A percentile compares a stretch with the other conserved stretches of the same genome.
Evolutionary conservation across 345 rosid genomes (phyloP).

Genomic region (Eutrema japonicum): DNA sequence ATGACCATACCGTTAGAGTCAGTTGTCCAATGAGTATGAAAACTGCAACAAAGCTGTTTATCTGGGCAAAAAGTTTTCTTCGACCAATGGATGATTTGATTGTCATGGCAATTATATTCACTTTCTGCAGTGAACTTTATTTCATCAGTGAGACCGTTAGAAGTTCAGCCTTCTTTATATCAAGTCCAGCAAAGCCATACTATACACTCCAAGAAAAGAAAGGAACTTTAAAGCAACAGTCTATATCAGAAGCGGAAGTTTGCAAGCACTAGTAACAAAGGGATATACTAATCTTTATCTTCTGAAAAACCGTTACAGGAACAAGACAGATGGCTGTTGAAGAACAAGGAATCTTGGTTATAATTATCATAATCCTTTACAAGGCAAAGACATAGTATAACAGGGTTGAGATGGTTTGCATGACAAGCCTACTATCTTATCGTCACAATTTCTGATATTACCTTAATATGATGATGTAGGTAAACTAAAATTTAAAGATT

Average conservation of each 20-base stretch:
- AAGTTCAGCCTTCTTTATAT: constrained; percentile 6
- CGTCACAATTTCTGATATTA: neutral
- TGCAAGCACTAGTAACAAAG: neutral
- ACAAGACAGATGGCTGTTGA: constrained; percentile 7
- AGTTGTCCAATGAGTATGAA: constrained; percentile 94
- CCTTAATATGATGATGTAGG: neutral
- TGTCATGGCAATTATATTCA: constrained; percentile 77
- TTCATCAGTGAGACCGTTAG: constrained; percentile 21
- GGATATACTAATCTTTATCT: neutral
- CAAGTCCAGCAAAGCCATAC: neutral
- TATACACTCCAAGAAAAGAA: neutral
- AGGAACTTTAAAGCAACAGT: neutral
- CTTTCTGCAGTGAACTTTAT: constrained; percentile 64
- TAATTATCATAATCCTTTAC: neutral
- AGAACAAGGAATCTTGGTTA: neutral
- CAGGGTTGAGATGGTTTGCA: constrained; percentile 1
- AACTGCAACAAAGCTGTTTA: constrained; percentile 90
- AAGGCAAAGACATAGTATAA: constrained; percentile 6
- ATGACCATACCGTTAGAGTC: constrained; percentile 68
- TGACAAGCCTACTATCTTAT: constrained; percentile 11
- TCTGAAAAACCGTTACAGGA: neutral
- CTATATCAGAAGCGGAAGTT: neutral
- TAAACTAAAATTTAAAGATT: neutral
- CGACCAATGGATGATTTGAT: constrained; percentile 76
- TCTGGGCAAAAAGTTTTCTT: constrained; percentile 87